Evolutionary conservation across 768 basidiomycete species (phyloP), one percentile per base, ranked within the genome.

Genomic region (Lentinus tigrinus): DNA sequence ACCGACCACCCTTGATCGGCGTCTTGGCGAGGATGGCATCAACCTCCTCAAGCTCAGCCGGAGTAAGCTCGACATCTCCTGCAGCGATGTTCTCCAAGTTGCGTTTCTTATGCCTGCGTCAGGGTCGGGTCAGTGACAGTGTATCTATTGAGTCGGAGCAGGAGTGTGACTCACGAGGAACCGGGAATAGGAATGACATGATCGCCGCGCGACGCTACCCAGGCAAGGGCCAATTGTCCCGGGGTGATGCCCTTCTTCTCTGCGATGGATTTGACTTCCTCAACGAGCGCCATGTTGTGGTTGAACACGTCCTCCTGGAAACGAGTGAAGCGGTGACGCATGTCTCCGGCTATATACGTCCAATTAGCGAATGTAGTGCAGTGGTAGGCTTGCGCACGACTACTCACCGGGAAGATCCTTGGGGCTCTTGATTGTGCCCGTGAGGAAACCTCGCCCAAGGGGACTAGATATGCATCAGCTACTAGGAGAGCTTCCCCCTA

Each of bases 401-500:
- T n/a, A n/a, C 69, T 21, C 39, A 69, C 71, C 62, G 24, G 74
- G 69, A 14, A 77, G 42, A 50, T 77, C 74, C 3, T 68, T 64
- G 13, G 49, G 50, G 26, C 61, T 70, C 63, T 77, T 81, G 65
- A 84, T 75, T 31, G 76, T 67, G 0, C 84, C 83, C 0, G 80
- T 79, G 31, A 85, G 70, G 67, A 84, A 75, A 3, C 84, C 83
- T 17, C 75, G 72, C 4, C 84, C 83, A 1, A 85, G 75, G 0
- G 84, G 83, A 34, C 79, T 85, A 66, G 47, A 4, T 47, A 56
- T 13, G 13, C 38, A 46, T 37, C 13, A 52, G 63, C 13, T 46
- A 13, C 49, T n/a, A 50, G 19, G 0, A 10, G 9, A 46, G 19
- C 57, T 17, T 47, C n/a, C n/a, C 5, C 14, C 24, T 19, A 3